phyloP scores from a whole-genome alignment of 75 land plant species.

The Cunninghamia lanceolata region DNA sequence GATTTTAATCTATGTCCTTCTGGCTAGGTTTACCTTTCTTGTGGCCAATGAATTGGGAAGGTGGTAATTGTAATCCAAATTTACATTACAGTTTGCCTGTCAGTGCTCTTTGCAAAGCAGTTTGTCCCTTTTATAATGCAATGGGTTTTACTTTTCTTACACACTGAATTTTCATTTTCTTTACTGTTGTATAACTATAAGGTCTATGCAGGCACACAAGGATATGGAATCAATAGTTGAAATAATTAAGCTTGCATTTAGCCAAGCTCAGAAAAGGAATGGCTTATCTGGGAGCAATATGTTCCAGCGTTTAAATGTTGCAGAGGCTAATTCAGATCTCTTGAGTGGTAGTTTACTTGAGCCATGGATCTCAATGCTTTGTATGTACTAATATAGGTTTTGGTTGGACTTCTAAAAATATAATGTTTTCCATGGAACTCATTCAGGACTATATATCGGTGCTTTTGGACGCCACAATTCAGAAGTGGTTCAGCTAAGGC shows the following conservation, averaged over 20 bases:
- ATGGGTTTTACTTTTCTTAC: background rate
- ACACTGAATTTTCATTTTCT: background rate
- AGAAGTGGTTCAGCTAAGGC: slow-evolving; percentile 82
- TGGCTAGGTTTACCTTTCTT: background rate
- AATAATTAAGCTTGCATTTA: slow-evolving; percentile 78
- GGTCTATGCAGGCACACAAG: slow-evolving; percentile 54
- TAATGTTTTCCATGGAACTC: background rate
- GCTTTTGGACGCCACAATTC: slow-evolving; percentile 88
- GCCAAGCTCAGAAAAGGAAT: slow-evolving; percentile 68
- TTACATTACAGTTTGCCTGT: background rate
- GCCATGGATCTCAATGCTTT: background rate
- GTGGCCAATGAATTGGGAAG: background rate
- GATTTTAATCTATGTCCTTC: background rate
- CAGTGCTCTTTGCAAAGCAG: background rate
- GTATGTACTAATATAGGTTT: background rate
- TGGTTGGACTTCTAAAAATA: slow-evolving; percentile 7
- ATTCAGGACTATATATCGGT: slow-evolving; percentile 89
- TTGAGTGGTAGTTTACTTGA: slow-evolving; percentile 59
- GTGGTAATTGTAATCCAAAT: background rate
- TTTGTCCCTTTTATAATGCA: slow-evolving; percentile 7
- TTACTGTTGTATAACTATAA: background rate
- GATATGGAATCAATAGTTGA: slow-evolving; percentile 83
- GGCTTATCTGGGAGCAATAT: slow-evolving; percentile 62
- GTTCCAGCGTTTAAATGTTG: slow-evolving; percentile 60
- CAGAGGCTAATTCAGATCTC: slow-evolving; percentile 58